These are phyloP conservation scores for Fusarium nematophilum DNA, from an alignment of 2,329 filamentous ascomycete genomes.

Conservation along the genomic window DNA sequence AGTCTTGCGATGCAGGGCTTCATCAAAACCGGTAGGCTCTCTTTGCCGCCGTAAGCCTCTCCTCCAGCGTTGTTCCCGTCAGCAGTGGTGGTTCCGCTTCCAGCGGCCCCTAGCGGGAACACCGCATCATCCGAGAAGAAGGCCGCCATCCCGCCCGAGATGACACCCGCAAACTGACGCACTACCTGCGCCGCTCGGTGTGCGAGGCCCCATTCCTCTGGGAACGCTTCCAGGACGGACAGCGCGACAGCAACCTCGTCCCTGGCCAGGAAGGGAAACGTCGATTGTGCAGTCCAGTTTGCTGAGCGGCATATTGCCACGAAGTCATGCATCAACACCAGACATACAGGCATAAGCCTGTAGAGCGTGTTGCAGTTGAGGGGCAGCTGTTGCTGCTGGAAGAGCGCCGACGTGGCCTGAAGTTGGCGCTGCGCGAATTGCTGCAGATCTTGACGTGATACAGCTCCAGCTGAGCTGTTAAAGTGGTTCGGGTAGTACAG, in stretches of 20 bases:
- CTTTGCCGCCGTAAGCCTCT: background rate
- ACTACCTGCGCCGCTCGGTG: slow-evolving; percentile 45
- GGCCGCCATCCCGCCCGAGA: background rate
- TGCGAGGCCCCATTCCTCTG: slow-evolving; percentile 46
- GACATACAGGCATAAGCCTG: slow-evolving; percentile 48
- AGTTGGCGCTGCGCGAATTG: slow-evolving; percentile 52
- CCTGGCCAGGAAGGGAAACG: slow-evolving; percentile 38
- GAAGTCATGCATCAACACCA: slow-evolving; percentile 46
- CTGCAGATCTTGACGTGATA: slow-evolving; percentile 46
- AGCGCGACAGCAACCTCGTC: slow-evolving; percentile 46
- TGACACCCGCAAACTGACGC: slow-evolving; percentile 35
- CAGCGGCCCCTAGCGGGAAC: background rate
- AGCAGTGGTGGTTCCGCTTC: background rate
- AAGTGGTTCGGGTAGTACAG: slow-evolving; percentile 53
- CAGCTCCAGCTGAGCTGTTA: slow-evolving; percentile 43
- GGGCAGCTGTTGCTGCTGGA: slow-evolving; percentile 54
- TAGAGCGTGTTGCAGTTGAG: slow-evolving; percentile 54
- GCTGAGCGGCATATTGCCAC: background rate
- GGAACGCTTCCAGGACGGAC: slow-evolving; percentile 48
- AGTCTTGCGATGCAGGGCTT: slow-evolving; percentile 9
- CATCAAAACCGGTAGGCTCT: slow-evolving; percentile 1
- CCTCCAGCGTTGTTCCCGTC: background rate
- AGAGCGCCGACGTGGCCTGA: slow-evolving; percentile 50
- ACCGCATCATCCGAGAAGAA: slow-evolving; percentile 3
- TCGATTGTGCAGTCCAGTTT: slow-evolving; percentile 9